Evolutionary conservation across 176 grass and related monocot genomes (phyloP), one percentile per base, ranked within the genome.

Genomic region (Musa acuminata): DNA sequence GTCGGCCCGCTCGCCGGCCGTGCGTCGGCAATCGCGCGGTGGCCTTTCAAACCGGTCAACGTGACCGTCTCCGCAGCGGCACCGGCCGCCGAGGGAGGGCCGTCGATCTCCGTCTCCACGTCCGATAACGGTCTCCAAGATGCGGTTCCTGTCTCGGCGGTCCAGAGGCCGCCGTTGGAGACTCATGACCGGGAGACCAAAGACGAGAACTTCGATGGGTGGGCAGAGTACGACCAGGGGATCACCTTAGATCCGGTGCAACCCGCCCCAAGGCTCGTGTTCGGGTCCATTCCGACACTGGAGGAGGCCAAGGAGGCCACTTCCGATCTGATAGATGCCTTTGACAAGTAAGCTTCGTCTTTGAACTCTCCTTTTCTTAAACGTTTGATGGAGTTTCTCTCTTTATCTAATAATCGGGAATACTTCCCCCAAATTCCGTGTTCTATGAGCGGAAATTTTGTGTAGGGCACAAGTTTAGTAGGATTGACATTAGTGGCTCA

Each of bases 231-330:
- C n/a, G 73, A 79, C 81, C 76, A 79, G n/a, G 80, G 74, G 25
- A 69, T 62, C 13, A 68, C 62, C 60, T 67, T 63, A 1, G 26
- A 55, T 75, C 65, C 49, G 55, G 63, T 51, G 17, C 77, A 84
- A 77, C 11, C 80, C 21, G 20, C 80, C 72, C 87, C 92, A 14
- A 89, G 93, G 73, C 58, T 96, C 66, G 85, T 92, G 11, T 96
- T 96, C 55, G 77, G 87, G 13, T 35, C 75, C 1, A 83, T 77
- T 80, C 87, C 89, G 22, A 86, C 89, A 10, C 52, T 81, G 67
- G 83, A 90, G 74, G 93, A 96, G 71, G 87, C 93, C 3, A 83
- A 88, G 77, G 89, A 88, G 85, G 93, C 93, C 52, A 88, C 93
- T 60, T 73, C 65, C 1, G 87, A 92, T 79, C 82, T 96, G 17